Base-by-base conservation (phyloP, 139 green algal genomes). In the Coccomyxa sp. region DNA sequence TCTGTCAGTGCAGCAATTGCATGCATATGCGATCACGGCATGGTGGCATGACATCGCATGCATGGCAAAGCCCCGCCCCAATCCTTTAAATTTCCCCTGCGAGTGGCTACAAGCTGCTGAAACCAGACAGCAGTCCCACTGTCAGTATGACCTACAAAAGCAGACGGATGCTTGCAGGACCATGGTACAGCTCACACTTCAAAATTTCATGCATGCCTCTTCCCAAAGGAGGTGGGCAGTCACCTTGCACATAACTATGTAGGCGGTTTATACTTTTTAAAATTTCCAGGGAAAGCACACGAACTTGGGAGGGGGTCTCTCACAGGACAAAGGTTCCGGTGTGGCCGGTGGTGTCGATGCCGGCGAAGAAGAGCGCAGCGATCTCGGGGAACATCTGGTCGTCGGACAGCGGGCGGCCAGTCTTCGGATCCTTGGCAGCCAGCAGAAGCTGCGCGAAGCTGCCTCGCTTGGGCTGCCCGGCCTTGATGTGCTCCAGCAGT, bases 311-410 rank as follows among this genome's bases (percentile, higher is more conserved):
- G 63, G 18, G 60, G 21, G 21, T 11, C 31, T 79, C 60, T n/a
- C 58, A 80, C 80, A 88, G 74, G 45, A 58, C 59, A 32, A 75
- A 85, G 10, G 85, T 60, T 30, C 51, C 79, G 9, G 85, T 85
- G 81, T 85, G 81, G 30, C 74, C 85, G 13, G 82, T 89, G 57
- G 86, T 87, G 30, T 89, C 86, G 31, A 81, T 80, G 58, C 86
- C 86, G 25, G 82, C 86, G 60, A 89, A 86, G 63, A 89, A 88
- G 66, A 81, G 77, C 21, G 77, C 57, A 13, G 77, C 77, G 1
- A 68, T 68, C 57, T 81, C 77, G 18, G 77, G 77, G 13, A 81
- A 25, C 77, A 81, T 81, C 0, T 51, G 77, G 51, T 67, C 32
- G 1, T 80, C 76, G 30, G 31, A 59, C 13, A 80, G 76, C 76